Base-by-base conservation (phyloP, 2,329 filamentous ascomycete species). In the Aureobasidium sp. region DNA sequence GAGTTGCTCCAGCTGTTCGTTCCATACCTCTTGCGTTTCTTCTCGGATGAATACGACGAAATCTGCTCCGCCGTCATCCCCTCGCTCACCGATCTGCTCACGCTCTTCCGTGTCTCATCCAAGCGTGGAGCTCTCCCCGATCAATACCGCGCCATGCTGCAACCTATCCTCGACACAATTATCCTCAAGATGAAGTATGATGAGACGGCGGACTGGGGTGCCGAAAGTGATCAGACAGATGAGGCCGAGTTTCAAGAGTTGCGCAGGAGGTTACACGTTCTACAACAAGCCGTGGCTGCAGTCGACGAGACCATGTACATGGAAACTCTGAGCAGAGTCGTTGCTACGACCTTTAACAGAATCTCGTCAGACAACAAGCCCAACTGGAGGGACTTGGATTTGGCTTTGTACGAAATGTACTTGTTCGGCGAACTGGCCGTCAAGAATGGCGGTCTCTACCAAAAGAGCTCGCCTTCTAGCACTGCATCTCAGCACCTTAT, bases 231-330 rank as follows among this genome's bases (percentile, higher is more conserved):
- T 68, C 88, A 96, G 74, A 96, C 91, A 1, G 94, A 97, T 69
- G 94, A 99, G 76, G 94, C 93, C 29, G 94, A 99, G 73, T 99
- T 99, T 69, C 90, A 96, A 71, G 94, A 99, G 68, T 81, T 99
- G 60, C 86, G 95, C 64, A 95, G 96, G 74, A 85, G 90, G 68
- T 80, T 99, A 52, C 90, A 96, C 73, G 87, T 91, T 44, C 79
- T 99, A 45, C 94, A 99, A 73, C 95, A 97, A 78, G 91, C 89
- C 44, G 87, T 97, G 57, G 92, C 94, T 17, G 87, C 88, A 11
- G 90, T 96, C 56, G 90, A 97, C 71, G 90, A 97, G 74, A 79
- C 80, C 45, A 83, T 97, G 34, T 97, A 96, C 73, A 88, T 97
- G 70, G 87, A 96, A 47, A 90, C 90, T 42, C 80, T 99, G 61